phyloP scores from a whole-genome alignment of 2,329 filamentous ascomycete genomes.

The Fusarium ambrosium region DNA sequence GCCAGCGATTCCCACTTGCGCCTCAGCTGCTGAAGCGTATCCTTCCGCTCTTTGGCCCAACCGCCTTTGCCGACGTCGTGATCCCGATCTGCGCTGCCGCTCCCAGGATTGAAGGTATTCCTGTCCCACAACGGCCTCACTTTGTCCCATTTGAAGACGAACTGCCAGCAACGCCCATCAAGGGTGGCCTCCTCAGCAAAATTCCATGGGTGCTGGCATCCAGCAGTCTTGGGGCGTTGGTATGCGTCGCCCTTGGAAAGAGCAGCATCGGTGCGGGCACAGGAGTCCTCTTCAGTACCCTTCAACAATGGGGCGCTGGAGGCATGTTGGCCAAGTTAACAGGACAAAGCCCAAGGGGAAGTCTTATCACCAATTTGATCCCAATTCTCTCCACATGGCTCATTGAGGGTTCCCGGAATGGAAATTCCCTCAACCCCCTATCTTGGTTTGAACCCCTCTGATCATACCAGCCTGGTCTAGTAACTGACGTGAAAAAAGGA shows the following conservation, averaged over 20 bases:
- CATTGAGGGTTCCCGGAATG: neutral
- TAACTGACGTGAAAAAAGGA: neutral
- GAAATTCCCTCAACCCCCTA: neutral
- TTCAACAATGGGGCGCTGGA: neutral
- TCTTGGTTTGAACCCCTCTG: neutral
- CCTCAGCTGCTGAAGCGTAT: neutral
- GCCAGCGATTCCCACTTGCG: neutral
- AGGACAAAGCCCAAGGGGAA: neutral
- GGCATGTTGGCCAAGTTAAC: neutral
- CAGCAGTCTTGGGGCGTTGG: neutral
- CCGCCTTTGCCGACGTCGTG: neutral
- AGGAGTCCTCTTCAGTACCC: neutral
- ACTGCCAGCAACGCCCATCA: neutral
- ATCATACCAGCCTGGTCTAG: neutral
- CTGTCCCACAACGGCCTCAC: constrained; percentile 1
- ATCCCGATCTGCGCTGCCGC: neutral
- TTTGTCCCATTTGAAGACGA: constrained; percentile 6
- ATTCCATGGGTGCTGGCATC: constrained; percentile 4
- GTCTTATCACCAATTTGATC: neutral
- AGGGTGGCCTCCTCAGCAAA: neutral
- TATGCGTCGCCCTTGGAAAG: neutral
- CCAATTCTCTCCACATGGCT: neutral
- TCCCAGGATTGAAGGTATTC: neutral
- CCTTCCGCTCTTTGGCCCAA: neutral
- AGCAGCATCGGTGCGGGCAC: neutral